phyloP scores from a whole-genome alignment of 176 grass and related monocot genomes.

The Phoenix roebelenii region DNA sequence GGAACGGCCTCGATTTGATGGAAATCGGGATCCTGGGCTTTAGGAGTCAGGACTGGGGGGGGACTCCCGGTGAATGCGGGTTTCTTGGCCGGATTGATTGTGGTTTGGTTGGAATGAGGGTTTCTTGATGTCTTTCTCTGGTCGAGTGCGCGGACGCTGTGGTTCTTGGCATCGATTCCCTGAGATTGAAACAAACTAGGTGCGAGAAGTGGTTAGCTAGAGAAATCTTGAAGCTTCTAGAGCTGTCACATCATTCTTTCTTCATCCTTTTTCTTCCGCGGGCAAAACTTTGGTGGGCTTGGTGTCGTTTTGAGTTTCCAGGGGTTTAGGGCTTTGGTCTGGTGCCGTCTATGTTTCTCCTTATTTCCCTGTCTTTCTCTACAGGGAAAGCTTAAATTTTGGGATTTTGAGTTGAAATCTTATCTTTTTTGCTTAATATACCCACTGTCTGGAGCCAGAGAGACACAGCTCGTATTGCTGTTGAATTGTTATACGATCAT shows the following conservation, averaged over 20 bases:
- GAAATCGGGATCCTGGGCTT: background rate
- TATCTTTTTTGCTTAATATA: background rate
- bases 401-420: background rate
- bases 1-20: background rate
- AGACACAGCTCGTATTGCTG: background rate
- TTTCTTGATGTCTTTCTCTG: background rate
- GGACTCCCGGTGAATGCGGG: background rate
- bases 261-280: no score
- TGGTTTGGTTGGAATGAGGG: no score
- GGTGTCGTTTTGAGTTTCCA: background rate
- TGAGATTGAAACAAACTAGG: background rate
- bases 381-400: background rate
- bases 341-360: background rate
- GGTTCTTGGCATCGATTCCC: background rate
- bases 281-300: background rate
- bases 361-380: background rate
- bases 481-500: background rate
- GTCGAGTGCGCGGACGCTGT: background rate
- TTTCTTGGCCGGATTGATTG: background rate
- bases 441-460: background rate
- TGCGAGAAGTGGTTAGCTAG: background rate
- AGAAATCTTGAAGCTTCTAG: background rate
- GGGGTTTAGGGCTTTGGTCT: constrained; percentile 4
- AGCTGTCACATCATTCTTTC: no score
- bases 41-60: background rate